Evolutionary conservation across 352 stramenopile genomes (phyloP).

Genomic region (Phytophthora macrochlamydospora): DNA sequence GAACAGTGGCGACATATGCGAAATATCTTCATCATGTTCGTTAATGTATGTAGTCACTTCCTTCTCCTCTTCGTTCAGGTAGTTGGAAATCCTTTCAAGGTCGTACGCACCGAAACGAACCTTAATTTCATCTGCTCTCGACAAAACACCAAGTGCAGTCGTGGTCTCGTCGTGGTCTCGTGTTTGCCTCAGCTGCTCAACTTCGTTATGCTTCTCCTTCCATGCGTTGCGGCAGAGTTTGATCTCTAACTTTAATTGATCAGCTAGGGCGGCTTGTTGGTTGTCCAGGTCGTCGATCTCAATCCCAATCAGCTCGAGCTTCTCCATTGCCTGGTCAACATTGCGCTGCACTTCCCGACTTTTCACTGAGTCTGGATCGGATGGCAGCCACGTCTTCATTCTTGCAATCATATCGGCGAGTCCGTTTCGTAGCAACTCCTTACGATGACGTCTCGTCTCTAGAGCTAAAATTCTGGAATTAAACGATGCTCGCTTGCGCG

Average conservation of each 20-base stretch:
- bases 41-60: slow-evolving; percentile 43
- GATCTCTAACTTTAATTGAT: slow-evolving; percentile 21
- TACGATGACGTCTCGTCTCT: slow-evolving; percentile 39
- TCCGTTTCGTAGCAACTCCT: slow-evolving; percentile 35
- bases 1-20: slow-evolving; percentile 44
- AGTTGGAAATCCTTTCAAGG: slow-evolving; percentile 36
- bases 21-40: slow-evolving; percentile 35
- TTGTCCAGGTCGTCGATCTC: slow-evolving; percentile 33
- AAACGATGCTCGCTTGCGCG: slow-evolving; percentile 22
- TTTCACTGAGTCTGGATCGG: slow-evolving; percentile 5
- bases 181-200: slow-evolving; percentile 45
- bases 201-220: slow-evolving; percentile 38
- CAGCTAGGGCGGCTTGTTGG: slow-evolving; percentile 12
- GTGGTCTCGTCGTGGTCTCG: slow-evolving; percentile 26
- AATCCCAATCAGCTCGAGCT: slow-evolving; percentile 37
- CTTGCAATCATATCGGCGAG: slow-evolving; percentile 44
- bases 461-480: slow-evolving; percentile 37
- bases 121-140: slow-evolving; percentile 60
- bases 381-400: slow-evolving; percentile 43
- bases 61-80: slow-evolving; percentile 44
- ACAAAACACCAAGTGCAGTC: slow-evolving; percentile 55
- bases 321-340: slow-evolving; percentile 28
- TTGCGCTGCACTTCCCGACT: slow-evolving; percentile 19
- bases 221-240: slow-evolving; percentile 41
- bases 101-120: slow-evolving; percentile 46